Conservation (phyloP, 257 asterid species). For the Capsicum rhomboideum region DNA sequence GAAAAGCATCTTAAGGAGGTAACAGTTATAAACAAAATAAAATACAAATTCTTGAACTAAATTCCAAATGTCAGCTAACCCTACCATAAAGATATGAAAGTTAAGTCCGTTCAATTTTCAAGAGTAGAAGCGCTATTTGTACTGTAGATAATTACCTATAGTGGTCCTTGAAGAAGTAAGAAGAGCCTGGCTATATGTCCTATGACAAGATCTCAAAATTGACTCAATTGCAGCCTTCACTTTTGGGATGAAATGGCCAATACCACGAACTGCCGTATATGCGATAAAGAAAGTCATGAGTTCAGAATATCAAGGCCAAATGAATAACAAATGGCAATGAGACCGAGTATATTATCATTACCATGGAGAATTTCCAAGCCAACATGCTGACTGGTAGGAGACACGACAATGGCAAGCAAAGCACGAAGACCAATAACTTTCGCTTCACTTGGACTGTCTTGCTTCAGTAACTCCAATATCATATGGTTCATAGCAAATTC, state of each 20-base stretch:
- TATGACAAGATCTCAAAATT: constrained; percentile 85
- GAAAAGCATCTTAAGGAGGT: neutral
- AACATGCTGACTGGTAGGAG: constrained; percentile 89
- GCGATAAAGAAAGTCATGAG: constrained; percentile 2
- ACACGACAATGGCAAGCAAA: constrained; percentile 95
- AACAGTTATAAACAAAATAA: neutral
- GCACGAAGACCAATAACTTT: constrained; percentile 98
- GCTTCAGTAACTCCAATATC: constrained; percentile 90
- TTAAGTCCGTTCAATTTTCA: neutral
- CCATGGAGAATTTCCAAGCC: constrained; percentile 99
- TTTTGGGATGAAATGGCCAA: constrained; percentile 97
- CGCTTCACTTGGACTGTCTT: constrained; percentile 94
- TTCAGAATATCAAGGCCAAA: neutral
- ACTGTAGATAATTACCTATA: constrained; percentile 44
- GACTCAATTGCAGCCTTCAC: constrained; percentile 96
- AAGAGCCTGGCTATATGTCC: constrained; percentile 82
- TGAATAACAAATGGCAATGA: constrained; percentile 5
- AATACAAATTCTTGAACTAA: neutral
- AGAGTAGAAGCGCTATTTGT: constrained; percentile 10
- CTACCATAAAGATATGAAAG: neutral
- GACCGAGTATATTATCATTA: constrained; percentile 25
- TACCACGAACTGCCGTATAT: constrained; percentile 66
- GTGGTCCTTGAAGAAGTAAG: constrained; percentile 97
- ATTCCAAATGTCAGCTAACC: neutral
- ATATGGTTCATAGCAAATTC: constrained; percentile 96